Conservation (phyloP, 2,329 filamentous ascomycete genomes). For the Epichloe brachyelytri region DNA sequence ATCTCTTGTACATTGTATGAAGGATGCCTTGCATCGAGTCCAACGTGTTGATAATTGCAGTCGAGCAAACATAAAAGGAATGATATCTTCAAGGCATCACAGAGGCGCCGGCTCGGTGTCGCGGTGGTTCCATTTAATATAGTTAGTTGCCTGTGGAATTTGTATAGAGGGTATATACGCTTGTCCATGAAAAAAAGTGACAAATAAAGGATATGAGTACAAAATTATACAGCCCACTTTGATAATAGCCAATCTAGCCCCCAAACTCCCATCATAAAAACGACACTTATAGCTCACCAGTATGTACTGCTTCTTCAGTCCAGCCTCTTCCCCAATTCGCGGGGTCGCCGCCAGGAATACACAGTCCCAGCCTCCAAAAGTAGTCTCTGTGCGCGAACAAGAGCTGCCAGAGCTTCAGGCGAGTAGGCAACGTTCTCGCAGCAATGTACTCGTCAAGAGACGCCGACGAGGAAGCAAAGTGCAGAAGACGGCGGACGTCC, state of each 20-base stretch:
- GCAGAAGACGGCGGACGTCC: conserved; percentile 13
- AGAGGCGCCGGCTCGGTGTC: no score
- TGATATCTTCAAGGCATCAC: no score
- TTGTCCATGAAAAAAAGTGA: not conserved
- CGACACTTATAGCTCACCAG: conserved; percentile 20
- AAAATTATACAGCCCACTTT: not conserved
- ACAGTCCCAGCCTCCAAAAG: conserved; percentile 86
- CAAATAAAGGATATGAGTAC: not conserved
- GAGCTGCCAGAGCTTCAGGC: conserved; percentile 76
- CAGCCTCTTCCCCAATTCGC: conserved; percentile 43
- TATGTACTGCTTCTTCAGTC: conserved; percentile 3
- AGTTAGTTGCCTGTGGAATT: no score
- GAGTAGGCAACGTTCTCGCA: conserved; percentile 38
- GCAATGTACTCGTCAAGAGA: conserved; percentile 13
- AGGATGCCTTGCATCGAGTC: no score
- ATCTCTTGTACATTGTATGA: no score
- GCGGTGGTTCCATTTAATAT: no score
- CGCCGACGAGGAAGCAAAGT: conserved; percentile 12
- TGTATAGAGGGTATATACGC: not conserved
- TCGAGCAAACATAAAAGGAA: no score
- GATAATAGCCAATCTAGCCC: no score
- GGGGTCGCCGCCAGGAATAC: conserved; percentile 68
- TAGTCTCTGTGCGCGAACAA: conserved; percentile 94
- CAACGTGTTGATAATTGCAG: no score
- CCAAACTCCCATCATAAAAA: not conserved